Evolutionary conservation across 371 early-diverging fungal species (phyloP), one percentile per base, ranked within the genome.

Genomic region (Lichtheimia hyalospora): DNA sequence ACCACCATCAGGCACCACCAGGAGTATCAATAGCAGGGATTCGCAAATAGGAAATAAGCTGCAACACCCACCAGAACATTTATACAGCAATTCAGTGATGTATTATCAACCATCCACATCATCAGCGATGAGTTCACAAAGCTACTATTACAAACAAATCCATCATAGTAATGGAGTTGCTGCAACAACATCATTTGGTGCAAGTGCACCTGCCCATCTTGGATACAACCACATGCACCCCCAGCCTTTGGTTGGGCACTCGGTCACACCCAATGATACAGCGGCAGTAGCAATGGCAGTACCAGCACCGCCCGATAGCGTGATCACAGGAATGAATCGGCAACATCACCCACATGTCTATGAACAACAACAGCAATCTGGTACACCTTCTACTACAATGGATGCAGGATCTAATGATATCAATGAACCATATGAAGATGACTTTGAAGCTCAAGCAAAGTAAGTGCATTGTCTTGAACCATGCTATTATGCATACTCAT

Each of bases 401-500:
- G 50, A 58, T 39, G 28, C 34, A 44, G 50, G 41, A 40, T 51
- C 28, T 5, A 24, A 21, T 34, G 34, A 42, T 10, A 16, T 39
- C 18, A 23, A 55, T 49, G 40, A 65, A 20, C 39, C 54, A 21
- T 66, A 70, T 39, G 66, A 70, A 20, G 70, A 66, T 50, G 66
- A 66, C 25, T 66, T 65, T 60, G 70, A 64, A 24, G 62, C 70
- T 12, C 66, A 66, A 61, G 66, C 66, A 53, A 70, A 70, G 70
- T 70, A 63, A 70, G 57, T 50, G 10, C 46, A n/a, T 46, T 46
- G n/a, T 46, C 46, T 16, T 16, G 5, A 1, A 46, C 28, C 28
- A 34, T 34, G 34, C 34, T 34, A 34, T 34, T 34, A 34, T 34
- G 34, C 34, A 34, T 34, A 34, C 34, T 34, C 34, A 34, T 34